Conservation (phyloP, 176 grass and related monocot species). For the Phoenix roebelenii region DNA sequence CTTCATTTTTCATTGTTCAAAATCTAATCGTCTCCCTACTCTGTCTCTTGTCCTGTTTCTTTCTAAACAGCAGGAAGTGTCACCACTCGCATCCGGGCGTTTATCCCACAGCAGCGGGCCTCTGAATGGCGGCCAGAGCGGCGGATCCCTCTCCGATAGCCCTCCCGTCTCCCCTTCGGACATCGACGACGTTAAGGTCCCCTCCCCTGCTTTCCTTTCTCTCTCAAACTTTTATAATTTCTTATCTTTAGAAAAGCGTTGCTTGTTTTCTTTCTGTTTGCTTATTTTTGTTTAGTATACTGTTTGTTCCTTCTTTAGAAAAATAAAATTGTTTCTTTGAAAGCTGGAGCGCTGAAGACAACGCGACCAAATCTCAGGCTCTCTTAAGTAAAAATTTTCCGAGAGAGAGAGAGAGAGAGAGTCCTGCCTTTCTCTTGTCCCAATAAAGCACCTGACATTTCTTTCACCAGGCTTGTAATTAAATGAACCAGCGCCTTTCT, state of each 20-base stretch:
- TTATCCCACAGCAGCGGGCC: constrained; percentile 97
- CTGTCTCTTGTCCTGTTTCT: no score
- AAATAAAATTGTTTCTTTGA: background rate
- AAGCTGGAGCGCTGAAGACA: background rate
- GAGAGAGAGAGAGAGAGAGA: constrained; percentile 5
- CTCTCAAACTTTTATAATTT: no score
- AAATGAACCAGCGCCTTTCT: background rate
- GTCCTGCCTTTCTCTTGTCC: constrained; percentile 33
- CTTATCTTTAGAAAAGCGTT: no score
- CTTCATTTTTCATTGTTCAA: no score
- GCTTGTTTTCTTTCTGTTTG: no score
- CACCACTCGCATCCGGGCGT: constrained; percentile 86
- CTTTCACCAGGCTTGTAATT: constrained; percentile 10
- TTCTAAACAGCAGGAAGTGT: constrained; percentile 37
- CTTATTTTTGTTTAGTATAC: no score
- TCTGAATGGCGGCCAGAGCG: constrained; percentile 41
- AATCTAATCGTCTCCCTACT: no score
- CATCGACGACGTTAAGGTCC: constrained; percentile 72
- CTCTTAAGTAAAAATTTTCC: background rate
- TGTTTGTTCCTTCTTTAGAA: no score
- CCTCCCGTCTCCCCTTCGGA: constrained; percentile 84
- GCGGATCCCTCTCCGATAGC: constrained; percentile 81
- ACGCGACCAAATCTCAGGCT: background rate
- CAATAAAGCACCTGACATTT: constrained; percentile 29
- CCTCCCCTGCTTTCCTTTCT: no score